These are phyloP conservation scores for Curvularia spicifera DNA, from an alignment of 2,329 filamentous ascomycete species.

Conservation along the genomic window DNA sequence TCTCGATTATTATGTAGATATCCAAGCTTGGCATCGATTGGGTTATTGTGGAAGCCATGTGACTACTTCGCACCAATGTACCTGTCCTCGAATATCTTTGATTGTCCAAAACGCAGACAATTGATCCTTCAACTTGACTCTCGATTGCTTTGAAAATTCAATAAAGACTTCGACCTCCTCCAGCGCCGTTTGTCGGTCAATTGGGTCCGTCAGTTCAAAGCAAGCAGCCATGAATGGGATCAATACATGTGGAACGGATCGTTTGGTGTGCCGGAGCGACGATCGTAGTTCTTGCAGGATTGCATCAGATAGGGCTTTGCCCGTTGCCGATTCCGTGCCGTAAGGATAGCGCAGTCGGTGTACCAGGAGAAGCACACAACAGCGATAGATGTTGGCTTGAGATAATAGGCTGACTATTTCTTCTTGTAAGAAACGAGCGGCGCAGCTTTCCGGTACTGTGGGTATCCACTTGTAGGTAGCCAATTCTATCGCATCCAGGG, in stretches of 20 bases:
- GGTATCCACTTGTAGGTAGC: constrained; percentile 8
- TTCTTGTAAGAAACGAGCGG: constrained; percentile 8
- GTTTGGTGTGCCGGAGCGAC: constrained; percentile 1
- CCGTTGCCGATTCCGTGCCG: constrained; percentile 7
- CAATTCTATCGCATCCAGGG: constrained; percentile 7
- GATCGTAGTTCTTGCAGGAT: constrained; percentile 7
- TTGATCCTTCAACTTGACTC: constrained; percentile 4
- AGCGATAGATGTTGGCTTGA: constrained; percentile 12
- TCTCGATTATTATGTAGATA: background rate
- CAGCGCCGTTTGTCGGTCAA: constrained; percentile 6
- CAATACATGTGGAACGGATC: background rate
- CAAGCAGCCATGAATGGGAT: constrained; percentile 9
- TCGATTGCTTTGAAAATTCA: constrained; percentile 3
- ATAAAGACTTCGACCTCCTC: constrained; percentile 2
- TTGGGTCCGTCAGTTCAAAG: constrained; percentile 6
- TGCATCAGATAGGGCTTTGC: constrained; percentile 5
- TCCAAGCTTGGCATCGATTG: background rate
- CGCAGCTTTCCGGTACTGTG: constrained; percentile 2
- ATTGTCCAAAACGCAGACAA: constrained; percentile 13
- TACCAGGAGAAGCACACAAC: constrained; percentile 8
- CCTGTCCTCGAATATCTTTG: constrained; percentile 6
- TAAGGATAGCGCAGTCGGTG: constrained; percentile 15
- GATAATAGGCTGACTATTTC: constrained; percentile 10
- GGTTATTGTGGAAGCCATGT: constrained; percentile 3
- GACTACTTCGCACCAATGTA: constrained; percentile 14